Evolutionary conservation across 768 basidiomycete species (phyloP), one percentile per base, ranked within the genome.

Genomic region (Amanita phalloides): DNA sequence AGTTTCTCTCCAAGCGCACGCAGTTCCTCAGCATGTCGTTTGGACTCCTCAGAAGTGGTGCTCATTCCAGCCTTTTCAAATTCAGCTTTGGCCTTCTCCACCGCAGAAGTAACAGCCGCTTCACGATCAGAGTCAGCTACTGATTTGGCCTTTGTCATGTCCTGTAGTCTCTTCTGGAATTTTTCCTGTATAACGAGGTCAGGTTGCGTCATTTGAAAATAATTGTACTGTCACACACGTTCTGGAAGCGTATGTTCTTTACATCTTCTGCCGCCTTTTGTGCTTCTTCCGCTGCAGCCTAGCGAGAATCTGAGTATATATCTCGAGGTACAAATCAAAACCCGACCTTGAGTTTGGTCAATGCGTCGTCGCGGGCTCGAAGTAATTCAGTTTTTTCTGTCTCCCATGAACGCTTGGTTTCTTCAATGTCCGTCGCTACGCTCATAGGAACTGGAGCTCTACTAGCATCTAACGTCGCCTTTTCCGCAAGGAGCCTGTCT

Each of bases 401-500:
- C 51, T 86, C 82, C 76, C 78, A 79, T 14, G 64, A 63, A 11
- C 58, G 42, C 21, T 28, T 52, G 25, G 20, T 36, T 36, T 52
- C 43, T 54, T 48, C 69, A 72, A 28, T 61, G 26, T 45, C 60
- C 33, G 65, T 62, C 11, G 70, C 68, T 6, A 55, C 60, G 2
- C 56, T 49, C 7, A 61, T 28, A 33, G 61, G 47, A 9, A 65
- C 54, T 3, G 55, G 23, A 3, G 69, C 53, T 1, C 67, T 28
- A n/a, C 54, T 61, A 50, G 64, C 56, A 48, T 63, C 68, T 74
- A 62, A 74, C 20, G 66, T 64, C 51, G 74, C 73, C 60, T 81
- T 85, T 60, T 85, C 84, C 0, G 71, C 72, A 25, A 83, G 66
- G 14, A 89, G 65, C 46, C 68, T 72, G 58, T 86, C 84, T 46